Evolutionary conservation across 805 yeast species (phyloP).

Genomic region (Metschnikowia similis): DNA sequence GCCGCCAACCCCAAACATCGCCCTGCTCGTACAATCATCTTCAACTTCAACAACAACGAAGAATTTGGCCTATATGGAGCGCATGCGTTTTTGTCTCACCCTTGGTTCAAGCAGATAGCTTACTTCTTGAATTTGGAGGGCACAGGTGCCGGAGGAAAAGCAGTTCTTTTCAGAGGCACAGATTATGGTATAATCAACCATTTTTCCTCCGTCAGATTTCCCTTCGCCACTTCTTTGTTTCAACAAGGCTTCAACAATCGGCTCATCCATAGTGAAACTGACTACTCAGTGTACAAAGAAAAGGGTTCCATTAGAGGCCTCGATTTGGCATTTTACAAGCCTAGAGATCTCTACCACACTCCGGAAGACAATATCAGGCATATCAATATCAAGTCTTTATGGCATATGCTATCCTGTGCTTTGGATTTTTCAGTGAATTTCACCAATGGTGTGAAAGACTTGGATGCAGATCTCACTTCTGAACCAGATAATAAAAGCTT

Average conservation of each 20-base stretch:
- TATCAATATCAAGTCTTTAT: slow-evolving; percentile 62
- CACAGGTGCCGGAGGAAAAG: slow-evolving; percentile 87
- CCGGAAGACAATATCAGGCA: slow-evolving; percentile 62
- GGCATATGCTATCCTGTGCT: slow-evolving; percentile 79
- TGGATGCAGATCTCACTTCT: slow-evolving; percentile 18
- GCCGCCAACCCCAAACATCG: slow-evolving; percentile 29
- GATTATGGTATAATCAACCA: slow-evolving; percentile 66
- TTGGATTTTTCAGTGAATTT: slow-evolving; percentile 54
- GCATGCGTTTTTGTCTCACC: slow-evolving; percentile 62
- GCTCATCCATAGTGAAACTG: slow-evolving; percentile 76
- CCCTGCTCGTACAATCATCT: slow-evolving; percentile 68
- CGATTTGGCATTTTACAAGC: slow-evolving; percentile 85
- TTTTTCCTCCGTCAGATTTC: slow-evolving; percentile 52
- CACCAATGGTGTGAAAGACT: slow-evolving; percentile 27
- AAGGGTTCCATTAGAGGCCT: slow-evolving; percentile 71
- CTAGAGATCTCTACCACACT: slow-evolving; percentile 83
- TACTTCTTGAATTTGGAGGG: slow-evolving; percentile 85
- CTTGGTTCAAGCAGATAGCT: slow-evolving; percentile 59
- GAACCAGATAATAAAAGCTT: slow-evolving; percentile 10
- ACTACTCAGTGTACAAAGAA: slow-evolving; percentile 65
- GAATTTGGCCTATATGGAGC: slow-evolving; percentile 89
- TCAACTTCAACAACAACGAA: slow-evolving; percentile 87
- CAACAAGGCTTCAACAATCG: slow-evolving; percentile 82
- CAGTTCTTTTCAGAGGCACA: slow-evolving; percentile 78
- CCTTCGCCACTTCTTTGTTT: slow-evolving; percentile 75